Conservation (phyloP, 2,329 filamentous ascomycete genomes). For the Fusarium nisikadoi region DNA sequence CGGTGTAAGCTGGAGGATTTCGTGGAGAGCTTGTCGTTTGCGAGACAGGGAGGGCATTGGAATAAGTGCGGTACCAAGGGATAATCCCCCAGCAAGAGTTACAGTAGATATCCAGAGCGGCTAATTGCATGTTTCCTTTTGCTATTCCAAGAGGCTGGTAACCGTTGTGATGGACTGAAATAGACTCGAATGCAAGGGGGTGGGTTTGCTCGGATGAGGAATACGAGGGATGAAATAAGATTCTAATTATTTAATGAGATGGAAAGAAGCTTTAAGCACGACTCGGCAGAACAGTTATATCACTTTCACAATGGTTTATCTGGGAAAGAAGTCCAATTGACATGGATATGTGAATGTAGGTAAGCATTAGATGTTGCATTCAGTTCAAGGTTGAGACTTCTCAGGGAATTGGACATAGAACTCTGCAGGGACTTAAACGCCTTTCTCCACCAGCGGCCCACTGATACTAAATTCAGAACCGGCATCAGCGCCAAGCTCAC, state of each 20-base stretch:
- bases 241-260: neutral
- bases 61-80: conserved; percentile 44
- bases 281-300: neutral
- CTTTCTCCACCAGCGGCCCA: conserved; percentile 5
- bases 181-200: conserved; percentile 20
- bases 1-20: conserved; percentile 77
- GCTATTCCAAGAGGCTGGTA: conserved; percentile 3
- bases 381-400: neutral
- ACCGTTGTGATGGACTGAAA: conserved; percentile 18
- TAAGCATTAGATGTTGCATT: neutral
- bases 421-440: neutral
- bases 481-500: conserved; percentile 26
- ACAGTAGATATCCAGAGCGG: conserved; percentile 2
- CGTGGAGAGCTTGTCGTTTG: conserved; percentile 80
- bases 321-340: neutral
- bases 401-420: neutral
- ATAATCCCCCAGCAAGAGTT: neutral
- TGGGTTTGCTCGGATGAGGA: neutral
- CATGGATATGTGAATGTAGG: neutral
- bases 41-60: conserved; percentile 78
- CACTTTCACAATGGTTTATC: neutral
- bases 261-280: neutral
- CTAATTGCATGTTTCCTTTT: conserved; percentile 27
- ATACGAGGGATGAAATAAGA: conserved; percentile 7
- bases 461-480: conserved; percentile 33